Evolutionary conservation across 2,329 filamentous ascomycete genomes (phyloP), one percentile per base, ranked within the genome.

Genomic region (Cercospora berteroae): DNA sequence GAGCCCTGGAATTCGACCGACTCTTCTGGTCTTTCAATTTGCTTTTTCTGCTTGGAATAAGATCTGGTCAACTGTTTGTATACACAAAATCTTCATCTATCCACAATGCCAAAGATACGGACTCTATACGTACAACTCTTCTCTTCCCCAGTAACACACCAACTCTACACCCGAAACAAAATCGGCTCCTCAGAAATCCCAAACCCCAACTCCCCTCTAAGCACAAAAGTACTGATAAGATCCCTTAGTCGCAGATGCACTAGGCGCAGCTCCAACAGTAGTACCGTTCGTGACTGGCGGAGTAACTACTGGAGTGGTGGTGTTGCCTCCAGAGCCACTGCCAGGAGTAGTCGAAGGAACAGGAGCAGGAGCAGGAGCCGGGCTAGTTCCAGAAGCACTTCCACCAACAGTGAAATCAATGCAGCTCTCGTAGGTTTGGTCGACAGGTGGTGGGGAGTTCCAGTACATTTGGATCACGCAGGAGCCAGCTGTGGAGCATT

Each of bases 401-500:
- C 56, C 63, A 20, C 50, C 75, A 66, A 83, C 77, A 50, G 77
- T 81, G 74, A 90, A 88, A 74, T 89, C 87, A 61, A 89, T 80
- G 77, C 87, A 89, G 60, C 83, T 83, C 80, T 88, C 85, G 74
- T 89, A 89, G 10, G 87, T 88, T 81, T 89, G 87, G 66, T 84
- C 73, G 68, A 86, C 83, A 13, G 78, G 72, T 16, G 86, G 66
- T 13, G 65, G 65, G 33, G 66, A 86, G 68, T 87, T 81, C 87
- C 87, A 89, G 77, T 81, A 88, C 86, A 87, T 88, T 77, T 89
- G 87, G 56, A 89, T 80, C 3, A 85, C 85, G 73, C 85, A 85
- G 66, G 78, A 77, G 50, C 86, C 86, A 20, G 82, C 81, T 10
- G 77, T 81, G 42, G 81, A 74, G 73, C 84, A 86, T 69, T 83